Base-by-base conservation (phyloP, 2,329 filamentous ascomycete genomes). In the Penicillium sp. region DNA sequence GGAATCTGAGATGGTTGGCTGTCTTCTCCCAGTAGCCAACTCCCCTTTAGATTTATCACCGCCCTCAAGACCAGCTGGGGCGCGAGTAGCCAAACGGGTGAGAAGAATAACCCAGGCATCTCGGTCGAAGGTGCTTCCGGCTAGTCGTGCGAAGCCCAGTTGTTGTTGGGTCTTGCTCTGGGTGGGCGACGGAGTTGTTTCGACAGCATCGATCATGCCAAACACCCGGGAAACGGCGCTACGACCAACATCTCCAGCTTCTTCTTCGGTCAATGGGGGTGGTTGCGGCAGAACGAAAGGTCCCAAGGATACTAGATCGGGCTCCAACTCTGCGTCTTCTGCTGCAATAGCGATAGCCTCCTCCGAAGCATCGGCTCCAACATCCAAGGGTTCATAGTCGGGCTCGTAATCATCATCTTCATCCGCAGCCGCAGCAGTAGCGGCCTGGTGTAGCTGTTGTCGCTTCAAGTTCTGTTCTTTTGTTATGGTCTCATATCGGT, bases 341-440 rank as follows among this genome's bases (percentile, higher is more conserved):
- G 94, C 91, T 53, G 90, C 79, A 35, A 92, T 88, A 72, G 94
- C 91, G 71, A 93, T 90, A 0, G 87, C 88, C 55, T 72, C 69
- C 26, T 68, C 70, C 1, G 65, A 53, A 22, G 64, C 65, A 42
- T 70, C 64, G 2, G 71, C 70, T 24, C 72, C 49, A 33, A 74
- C 60, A 75, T 96, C 92, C 38, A 88, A 87, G 9, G 90, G 85
- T 62, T 89, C 88, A 68, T 92, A 93, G 72, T 96, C 91, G 0
- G 94, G 93, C 71, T 97, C 94, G 72, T 97, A 97, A 70, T 97
- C 92, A 67, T 96, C 92, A 22, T 97, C 93, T 45, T 96, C 93
- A 9, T 90, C 88, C 51, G 76, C 77, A 3, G 70, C 71, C 3
- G 67, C 61, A 13, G 64, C 60, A 22, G 67, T 59, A n/a, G 54